Conservation (phyloP, 306 rosid species). For the Quercus cerris region DNA sequence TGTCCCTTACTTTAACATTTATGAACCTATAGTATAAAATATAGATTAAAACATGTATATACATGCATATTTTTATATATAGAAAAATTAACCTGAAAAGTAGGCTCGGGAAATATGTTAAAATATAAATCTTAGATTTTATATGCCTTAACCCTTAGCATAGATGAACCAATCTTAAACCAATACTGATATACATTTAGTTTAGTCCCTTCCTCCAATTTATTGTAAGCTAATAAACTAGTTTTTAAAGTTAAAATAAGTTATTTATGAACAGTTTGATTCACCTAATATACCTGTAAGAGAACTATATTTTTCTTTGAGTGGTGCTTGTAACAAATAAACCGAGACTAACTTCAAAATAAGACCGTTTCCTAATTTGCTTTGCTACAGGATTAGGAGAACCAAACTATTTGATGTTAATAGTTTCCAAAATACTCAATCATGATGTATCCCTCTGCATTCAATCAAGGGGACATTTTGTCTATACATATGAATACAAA, state of each 20-base stretch:
- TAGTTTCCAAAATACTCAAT: slow-evolving; percentile 20
- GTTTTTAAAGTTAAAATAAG: neutral
- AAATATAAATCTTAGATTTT: neutral
- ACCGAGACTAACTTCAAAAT: no score
- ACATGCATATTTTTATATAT: no score
- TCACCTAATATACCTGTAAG: no score
- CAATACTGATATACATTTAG: neutral
- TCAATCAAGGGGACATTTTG: slow-evolving; percentile 74
- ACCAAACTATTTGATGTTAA: slow-evolving; percentile 3
- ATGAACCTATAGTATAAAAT: no score
- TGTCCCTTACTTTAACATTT: no score
- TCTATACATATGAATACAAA: slow-evolving; percentile 54
- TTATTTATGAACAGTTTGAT: neutral
- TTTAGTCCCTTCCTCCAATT: neutral
- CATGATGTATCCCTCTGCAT: slow-evolving; percentile 42
- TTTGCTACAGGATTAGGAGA: neutral
- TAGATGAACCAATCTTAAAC: neutral
- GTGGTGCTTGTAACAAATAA: no score
- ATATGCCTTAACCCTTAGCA: neutral
- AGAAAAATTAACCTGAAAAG: no score
- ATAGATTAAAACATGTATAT: no score
- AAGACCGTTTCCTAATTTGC: neutral
- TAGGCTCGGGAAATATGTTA: no score
- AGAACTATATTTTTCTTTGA: no score
- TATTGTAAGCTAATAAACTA: no score